phyloP scores from a whole-genome alignment of 441 rosid species.

The Gossypium aridum region DNA sequence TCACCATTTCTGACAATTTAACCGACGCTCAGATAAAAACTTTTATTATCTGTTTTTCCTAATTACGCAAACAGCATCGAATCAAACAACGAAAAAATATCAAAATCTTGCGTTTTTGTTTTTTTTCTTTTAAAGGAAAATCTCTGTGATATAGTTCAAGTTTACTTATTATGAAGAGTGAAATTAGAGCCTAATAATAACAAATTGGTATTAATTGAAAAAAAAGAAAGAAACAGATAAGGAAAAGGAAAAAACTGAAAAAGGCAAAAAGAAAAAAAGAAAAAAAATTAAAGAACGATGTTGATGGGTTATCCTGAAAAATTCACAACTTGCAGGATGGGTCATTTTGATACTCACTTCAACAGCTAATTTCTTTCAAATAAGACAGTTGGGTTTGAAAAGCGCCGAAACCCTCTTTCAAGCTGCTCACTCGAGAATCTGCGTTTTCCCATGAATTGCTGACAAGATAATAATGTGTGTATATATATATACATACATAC shows the following conservation, averaged over 20 bases:
- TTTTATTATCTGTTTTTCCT: constrained; percentile 9
- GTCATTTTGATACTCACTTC: constrained; percentile 44
- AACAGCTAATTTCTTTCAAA: constrained; percentile 31
- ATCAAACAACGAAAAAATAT: not conserved
- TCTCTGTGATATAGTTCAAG: not conserved
- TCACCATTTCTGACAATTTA: constrained; percentile 11
- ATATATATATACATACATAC: too few species aligned
- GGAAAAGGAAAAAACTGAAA: not conserved
- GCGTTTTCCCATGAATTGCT: constrained; percentile 35
- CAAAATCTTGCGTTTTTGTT: not conserved
- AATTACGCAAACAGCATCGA: constrained; percentile 1
- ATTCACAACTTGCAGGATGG: constrained; percentile 30
- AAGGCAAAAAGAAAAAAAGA: too few species aligned
- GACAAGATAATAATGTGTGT: constrained; percentile 15
- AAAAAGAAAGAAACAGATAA: constrained; percentile 10
- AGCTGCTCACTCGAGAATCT: constrained; percentile 34
- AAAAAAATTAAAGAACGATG: constrained; percentile 25
- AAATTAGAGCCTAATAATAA: constrained; percentile 17
- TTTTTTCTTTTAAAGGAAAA: not conserved
- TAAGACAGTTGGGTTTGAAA: constrained; percentile 40
- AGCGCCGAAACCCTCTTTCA: constrained; percentile 20
- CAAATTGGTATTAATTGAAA: constrained; percentile 26
- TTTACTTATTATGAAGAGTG: not conserved
- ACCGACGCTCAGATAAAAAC: constrained; percentile 19
- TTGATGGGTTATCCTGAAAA: constrained; percentile 46